phyloP scores from a whole-genome alignment of 441 rosid genomes.

The Populus hybrid region DNA sequence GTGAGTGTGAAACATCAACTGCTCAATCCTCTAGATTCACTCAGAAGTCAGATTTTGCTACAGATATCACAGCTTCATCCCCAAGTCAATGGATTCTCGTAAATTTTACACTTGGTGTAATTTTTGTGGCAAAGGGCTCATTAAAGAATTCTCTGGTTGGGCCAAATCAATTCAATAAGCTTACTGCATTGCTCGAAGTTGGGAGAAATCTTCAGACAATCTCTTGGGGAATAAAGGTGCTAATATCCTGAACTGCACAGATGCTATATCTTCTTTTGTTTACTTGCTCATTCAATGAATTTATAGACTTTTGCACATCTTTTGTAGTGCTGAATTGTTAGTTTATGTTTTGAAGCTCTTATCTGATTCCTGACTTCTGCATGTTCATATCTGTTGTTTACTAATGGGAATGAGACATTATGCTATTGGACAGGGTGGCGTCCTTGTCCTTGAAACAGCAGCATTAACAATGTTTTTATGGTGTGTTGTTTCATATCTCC shows the following conservation, averaged over 20 bases:
- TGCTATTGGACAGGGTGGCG: slow-evolving; percentile 74
- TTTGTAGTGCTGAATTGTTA: slow-evolving; percentile 4
- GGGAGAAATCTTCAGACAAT: slow-evolving; percentile 55
- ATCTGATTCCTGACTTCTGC: slow-evolving; percentile 10
- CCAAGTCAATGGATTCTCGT: slow-evolving; percentile 47
- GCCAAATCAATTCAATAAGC: slow-evolving; percentile 56
- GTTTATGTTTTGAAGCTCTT: not conserved
- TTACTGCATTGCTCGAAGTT: slow-evolving; percentile 54
- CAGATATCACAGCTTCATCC: slow-evolving; percentile 32
- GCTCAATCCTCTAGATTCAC: slow-evolving; percentile 34
- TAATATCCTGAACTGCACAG: slow-evolving; percentile 21
- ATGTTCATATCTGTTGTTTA: not conserved
- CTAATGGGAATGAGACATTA: slow-evolving; percentile 28
- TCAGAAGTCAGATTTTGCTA: slow-evolving; percentile 40
- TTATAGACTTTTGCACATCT: not conserved
- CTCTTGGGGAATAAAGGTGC: slow-evolving; percentile 68
- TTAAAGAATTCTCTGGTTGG: slow-evolving; percentile 49
- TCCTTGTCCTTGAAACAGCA: slow-evolving; percentile 57
- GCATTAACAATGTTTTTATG: slow-evolving; percentile 49
- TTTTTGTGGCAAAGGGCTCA: slow-evolving; percentile 52
- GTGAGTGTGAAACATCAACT: slow-evolving; percentile 38
- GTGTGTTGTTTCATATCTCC: slow-evolving; percentile 45
- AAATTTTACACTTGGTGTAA: slow-evolving; percentile 43
- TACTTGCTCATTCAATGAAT: slow-evolving; percentile 11
- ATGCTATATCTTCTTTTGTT: slow-evolving; percentile 13